Percentiles rank a stretch among this genome's conserved stretches.
phyloP scores from a whole-genome alignment of 148 eudicot species.

The Heliosperma pusillum region DNA sequence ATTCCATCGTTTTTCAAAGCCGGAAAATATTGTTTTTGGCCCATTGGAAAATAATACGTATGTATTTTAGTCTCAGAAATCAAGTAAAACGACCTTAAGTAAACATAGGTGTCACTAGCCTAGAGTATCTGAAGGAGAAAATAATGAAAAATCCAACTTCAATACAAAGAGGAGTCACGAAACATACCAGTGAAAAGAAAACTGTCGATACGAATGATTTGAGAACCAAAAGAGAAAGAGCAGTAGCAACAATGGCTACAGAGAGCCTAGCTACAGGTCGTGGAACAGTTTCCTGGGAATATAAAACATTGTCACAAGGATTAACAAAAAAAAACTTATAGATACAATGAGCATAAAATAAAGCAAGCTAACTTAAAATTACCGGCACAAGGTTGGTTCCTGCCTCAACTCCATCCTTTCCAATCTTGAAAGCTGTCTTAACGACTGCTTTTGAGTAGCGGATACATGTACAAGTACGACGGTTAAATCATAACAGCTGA shows the following conservation, averaged over 20 bases:
- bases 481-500: not conserved
- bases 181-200: slow-evolving; percentile 70
- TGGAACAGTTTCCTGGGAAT: slow-evolving; percentile 64
- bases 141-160: not conserved
- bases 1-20: no score
- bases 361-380: slow-evolving; percentile 14
- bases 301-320: slow-evolving; percentile 3
- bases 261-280: slow-evolving; percentile 77
- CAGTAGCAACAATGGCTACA: slow-evolving; percentile 52
- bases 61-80: not conserved
- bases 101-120: not conserved
- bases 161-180: slow-evolving; percentile 7
- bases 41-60: no score
- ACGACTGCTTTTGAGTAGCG: slow-evolving; percentile 37
- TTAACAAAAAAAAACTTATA: not conserved
- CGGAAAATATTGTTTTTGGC: no score
- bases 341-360: not conserved
- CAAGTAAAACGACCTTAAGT: not conserved
- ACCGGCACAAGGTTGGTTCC: slow-evolving; percentile 93
- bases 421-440: slow-evolving; percentile 70
- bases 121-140: not conserved
- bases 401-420: slow-evolving; percentile 90
- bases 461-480: slow-evolving; percentile 12
- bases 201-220: slow-evolving; percentile 78
- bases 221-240: slow-evolving; percentile 59